A percentile compares a stretch with the other conserved stretches of the same genome.
Evolutionary conservation across 495 filamentous ascomycete genomes (phyloP).

Genomic region (Ramalina intermedia): DNA sequence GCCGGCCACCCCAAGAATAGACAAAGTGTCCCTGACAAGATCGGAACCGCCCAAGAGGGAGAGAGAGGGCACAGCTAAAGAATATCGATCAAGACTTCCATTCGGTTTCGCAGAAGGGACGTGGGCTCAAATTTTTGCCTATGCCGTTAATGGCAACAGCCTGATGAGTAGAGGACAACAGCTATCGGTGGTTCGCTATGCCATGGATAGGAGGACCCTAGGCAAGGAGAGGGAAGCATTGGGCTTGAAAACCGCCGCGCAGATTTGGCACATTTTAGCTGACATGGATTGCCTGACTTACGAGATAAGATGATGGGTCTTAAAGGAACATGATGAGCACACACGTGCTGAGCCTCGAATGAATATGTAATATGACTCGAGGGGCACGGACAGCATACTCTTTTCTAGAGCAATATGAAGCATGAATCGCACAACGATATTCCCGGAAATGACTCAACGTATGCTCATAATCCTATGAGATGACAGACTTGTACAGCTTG

Average conservation of each 20-base stretch:
- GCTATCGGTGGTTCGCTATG: slow-evolving; percentile 16
- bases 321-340: no score
- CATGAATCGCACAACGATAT: no score
- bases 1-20: background rate
- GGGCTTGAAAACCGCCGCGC: slow-evolving; percentile 17
- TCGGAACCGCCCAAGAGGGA: background rate
- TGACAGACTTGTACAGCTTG: no score
- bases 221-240: slow-evolving; percentile 16
- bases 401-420: no score
- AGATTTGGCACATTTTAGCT: slow-evolving; percentile 24
- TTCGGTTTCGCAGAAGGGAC: slow-evolving; percentile 18
- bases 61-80: no score
- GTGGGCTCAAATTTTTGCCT: slow-evolving; percentile 24
- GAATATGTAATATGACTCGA: no score
- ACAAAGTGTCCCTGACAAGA: background rate
- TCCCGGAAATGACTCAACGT: no score
- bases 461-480: no score
- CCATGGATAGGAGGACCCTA: slow-evolving; percentile 17
- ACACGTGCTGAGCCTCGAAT: no score
- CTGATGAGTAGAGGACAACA: slow-evolving; percentile 25
- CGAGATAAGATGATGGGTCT: slow-evolving; percentile 11
- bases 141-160: slow-evolving; percentile 19
- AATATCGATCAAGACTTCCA: slow-evolving; percentile 9
- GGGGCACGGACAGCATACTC: no score
- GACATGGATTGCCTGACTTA: slow-evolving; percentile 22